Evolutionary conservation across 1,284 basidiomycete species (phyloP), one percentile per base, ranked within the genome.

Genomic region (Phlebopus sp.): DNA sequence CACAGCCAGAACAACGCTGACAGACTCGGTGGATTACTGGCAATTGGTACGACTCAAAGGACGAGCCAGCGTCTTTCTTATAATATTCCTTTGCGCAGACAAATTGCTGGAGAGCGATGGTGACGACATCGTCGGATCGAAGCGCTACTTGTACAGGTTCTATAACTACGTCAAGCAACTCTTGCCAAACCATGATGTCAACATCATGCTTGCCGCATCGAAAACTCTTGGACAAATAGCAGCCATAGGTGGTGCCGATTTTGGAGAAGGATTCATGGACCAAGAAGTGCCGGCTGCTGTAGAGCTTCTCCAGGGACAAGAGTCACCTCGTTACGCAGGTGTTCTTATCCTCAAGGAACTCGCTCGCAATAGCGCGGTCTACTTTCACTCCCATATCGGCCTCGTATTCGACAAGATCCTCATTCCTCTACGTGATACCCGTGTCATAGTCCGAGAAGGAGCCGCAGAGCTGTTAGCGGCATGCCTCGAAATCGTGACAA

Each of bases 361-460:
- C 39, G 93, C 95, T 1, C 77, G 82, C 30, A 88, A 93, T 62
- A 92, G 87, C 53, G 87, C 90, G 0, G 82, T 76, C 10, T 86
- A 93, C 59, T 94, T 96, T 66, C 84, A 93, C 59, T 81, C 88
- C 1, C 90, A 92, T 66, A 90, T 97, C 23, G 78, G 81, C 42
- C 78, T 90, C 31, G 88, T 96, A 5, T 85, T 97, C 44, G 92
- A 94, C 62, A 93, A 92, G 68, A 91, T 98, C 49, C 85, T 95
- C 58, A 82, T 87, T 1, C 91, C 94, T 1, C 68, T 98, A 27
- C 74, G 93, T 27, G 95, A 98, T 67, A 77, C 85, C 23, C 79
- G 91, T 42, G 79, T 90, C 41, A 82, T 92, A 61, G 88, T 97
- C 6, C 75, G 94, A 51, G 95, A 97, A 68, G 87, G 91, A 19